Percentiles rank a stretch among this genome's conserved stretches.
Conservation (phyloP, 73 alveolate species). For the Urostyla sp. region DNA sequence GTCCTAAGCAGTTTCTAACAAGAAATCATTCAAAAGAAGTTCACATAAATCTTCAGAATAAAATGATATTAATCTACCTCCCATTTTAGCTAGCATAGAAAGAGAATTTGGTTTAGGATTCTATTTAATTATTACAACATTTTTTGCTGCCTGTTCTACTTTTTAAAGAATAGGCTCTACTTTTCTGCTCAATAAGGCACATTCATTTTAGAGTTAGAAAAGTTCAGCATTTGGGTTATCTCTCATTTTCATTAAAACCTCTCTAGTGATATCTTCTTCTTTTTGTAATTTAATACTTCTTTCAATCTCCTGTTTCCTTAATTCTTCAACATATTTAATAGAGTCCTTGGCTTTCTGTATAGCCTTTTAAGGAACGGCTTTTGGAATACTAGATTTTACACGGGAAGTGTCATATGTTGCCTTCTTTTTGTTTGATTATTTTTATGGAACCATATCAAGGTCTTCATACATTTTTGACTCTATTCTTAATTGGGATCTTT, state of each 20-base stretch:
- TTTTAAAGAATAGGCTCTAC: slow-evolving; percentile 61
- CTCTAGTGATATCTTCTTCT: slow-evolving; percentile 1
- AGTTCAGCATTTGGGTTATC: slow-evolving; percentile 65
- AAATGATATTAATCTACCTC: slow-evolving; percentile 68
- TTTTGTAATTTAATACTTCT: neutral
- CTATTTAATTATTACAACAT: neutral
- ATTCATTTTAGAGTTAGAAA: slow-evolving; percentile 39
- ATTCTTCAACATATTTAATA: slow-evolving; percentile 5
- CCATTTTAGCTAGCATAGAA: slow-evolving; percentile 70
- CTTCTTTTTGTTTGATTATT: neutral
- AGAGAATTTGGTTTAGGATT: slow-evolving; percentile 52
- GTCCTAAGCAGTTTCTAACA: slow-evolving; percentile 67
- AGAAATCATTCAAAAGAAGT: slow-evolving; percentile 67
- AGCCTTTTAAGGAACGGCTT: neutral
- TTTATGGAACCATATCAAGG: slow-evolving; percentile 48
- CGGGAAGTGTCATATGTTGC: slow-evolving; percentile 6
- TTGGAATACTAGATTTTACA: slow-evolving; percentile 18
- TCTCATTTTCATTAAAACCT: neutral
- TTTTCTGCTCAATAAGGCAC: slow-evolving; percentile 20
- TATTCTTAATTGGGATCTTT: neutral
- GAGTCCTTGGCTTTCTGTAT: neutral
- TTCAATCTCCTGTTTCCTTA: slow-evolving; percentile 12
- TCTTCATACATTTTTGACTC: slow-evolving; percentile 11
- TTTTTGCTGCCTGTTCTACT: slow-evolving; percentile 58
- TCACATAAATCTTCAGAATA: slow-evolving; percentile 76